Percentiles rank a stretch among this genome's conserved stretches.
Evolutionary conservation across 208 protist species (phyloP).

Genomic region (Endotrypanum monterogeii): DNA sequence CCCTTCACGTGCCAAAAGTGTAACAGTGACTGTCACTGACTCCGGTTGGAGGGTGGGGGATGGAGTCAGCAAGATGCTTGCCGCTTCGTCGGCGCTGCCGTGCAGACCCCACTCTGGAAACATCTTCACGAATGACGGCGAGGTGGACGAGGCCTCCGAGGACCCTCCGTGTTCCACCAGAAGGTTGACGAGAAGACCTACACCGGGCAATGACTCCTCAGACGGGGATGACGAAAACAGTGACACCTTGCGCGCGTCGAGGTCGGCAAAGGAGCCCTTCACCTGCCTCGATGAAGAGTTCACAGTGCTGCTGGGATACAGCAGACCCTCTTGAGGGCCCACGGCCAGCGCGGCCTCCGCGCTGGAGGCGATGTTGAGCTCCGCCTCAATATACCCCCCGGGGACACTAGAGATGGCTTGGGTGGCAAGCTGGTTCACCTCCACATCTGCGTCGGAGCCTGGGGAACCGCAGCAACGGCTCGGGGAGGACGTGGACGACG

Average conservation of each 20-base stretch:
- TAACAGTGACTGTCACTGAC: background rate
- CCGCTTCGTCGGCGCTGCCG: conserved; percentile 15
- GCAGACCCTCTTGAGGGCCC: background rate
- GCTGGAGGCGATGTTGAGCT: conserved; percentile 9
- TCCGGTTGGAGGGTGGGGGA: background rate
- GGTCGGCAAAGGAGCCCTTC: conserved; percentile 15
- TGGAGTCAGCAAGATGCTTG: conserved; percentile 17
- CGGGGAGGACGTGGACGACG: conserved; percentile 6
- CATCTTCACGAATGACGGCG: conserved; percentile 2
- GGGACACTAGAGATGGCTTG: conserved; percentile 10
- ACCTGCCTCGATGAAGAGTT: background rate
- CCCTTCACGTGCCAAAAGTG: background rate
- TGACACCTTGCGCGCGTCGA: conserved; percentile 11
- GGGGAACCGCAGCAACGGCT: conserved; percentile 3
- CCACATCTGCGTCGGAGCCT: background rate
- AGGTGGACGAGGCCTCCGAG: background rate
- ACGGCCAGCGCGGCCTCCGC: background rate
- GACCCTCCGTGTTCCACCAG: background rate
- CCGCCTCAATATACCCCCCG: conserved; percentile 9
- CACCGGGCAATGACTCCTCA: background rate
- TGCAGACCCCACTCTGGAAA: conserved; percentile 15
- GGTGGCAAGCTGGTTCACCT: background rate
- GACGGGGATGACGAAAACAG: conserved; percentile 10
- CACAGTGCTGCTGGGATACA: background rate
- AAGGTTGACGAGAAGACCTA: background rate